These are phyloP conservation scores for Candida sithepensis DNA, from an alignment of 805 yeast genomes.

Conservation along the genomic window DNA sequence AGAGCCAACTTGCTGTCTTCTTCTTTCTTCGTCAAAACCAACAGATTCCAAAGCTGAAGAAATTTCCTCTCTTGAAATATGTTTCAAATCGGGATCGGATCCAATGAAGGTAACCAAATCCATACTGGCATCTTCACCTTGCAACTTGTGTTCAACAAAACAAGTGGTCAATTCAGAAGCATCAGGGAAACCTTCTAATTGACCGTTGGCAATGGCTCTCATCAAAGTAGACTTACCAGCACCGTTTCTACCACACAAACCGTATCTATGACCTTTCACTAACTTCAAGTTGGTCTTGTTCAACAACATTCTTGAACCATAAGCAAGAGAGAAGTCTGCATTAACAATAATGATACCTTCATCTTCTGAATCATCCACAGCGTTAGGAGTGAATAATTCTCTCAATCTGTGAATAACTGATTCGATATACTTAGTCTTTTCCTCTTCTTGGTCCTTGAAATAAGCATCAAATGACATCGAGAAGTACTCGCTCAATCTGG, in stretches of 20 bases:
- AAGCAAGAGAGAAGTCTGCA: conserved; percentile 92
- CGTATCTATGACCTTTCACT: conserved; percentile 93
- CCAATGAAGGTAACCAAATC: conserved; percentile 86
- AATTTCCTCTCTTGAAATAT: conserved; percentile 66
- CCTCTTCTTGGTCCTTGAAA: conserved; percentile 28
- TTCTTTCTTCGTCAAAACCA: conserved; percentile 89
- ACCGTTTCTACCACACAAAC: conserved; percentile 97
- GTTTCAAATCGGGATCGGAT: conserved; percentile 74
- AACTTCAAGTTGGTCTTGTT: conserved; percentile 88
- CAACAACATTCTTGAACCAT: conserved; percentile 94
- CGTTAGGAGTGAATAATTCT: conserved; percentile 50
- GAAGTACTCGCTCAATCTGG: conserved; percentile 54
- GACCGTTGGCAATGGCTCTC: conserved; percentile 96
- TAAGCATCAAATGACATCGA: conserved; percentile 35
- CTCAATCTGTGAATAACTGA: conserved; percentile 46
- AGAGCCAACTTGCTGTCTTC: conserved; percentile 88
- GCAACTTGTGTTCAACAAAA: conserved; percentile 95
- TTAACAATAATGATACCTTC: conserved; percentile 92
- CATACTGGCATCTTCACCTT: conserved; percentile 90
- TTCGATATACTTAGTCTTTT: conserved; percentile 39
- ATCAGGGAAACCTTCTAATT: conserved; percentile 95
- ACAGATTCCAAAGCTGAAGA: conserved; percentile 73
- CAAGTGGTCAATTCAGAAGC: conserved; percentile 84
- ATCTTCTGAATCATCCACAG: conserved; percentile 55
- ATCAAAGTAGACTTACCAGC: conserved; percentile 97